Conservation (phyloP, 2,329 filamentous ascomycete species). For the Ilyonectria sp. region DNA sequence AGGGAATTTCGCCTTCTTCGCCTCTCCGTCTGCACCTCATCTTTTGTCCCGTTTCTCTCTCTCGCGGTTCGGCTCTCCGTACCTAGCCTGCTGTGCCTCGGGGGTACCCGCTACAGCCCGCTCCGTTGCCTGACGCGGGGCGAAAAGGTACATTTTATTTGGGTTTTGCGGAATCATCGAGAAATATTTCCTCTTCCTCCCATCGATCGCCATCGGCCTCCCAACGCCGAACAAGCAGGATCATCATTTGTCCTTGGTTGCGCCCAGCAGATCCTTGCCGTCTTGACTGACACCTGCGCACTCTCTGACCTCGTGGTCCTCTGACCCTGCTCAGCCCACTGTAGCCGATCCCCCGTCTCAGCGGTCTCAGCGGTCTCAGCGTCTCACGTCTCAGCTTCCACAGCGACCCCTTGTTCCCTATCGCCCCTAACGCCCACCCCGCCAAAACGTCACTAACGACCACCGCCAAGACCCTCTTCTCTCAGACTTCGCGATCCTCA, state of each 20-base stretch:
- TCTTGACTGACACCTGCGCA: neutral
- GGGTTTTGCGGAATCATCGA: constrained; percentile 3
- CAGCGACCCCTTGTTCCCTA: neutral
- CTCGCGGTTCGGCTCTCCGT: too few species aligned
- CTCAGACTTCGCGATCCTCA: constrained; percentile 45
- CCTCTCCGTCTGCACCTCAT: too few species aligned
- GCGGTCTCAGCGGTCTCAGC: constrained; percentile 4
- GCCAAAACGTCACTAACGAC: constrained; percentile 46
- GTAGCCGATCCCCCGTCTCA: neutral
- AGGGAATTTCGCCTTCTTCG: too few species aligned
- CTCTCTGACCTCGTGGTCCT: neutral
- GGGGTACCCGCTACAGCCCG: neutral
- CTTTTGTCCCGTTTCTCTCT: too few species aligned
- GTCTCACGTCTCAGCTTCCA: neutral
- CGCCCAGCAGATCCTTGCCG: constrained; percentile 20
- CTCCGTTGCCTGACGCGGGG: neutral
- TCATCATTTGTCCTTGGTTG: constrained; percentile 8
- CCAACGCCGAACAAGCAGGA: constrained; percentile 8
- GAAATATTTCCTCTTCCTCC: neutral
- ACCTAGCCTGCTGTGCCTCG: too few species aligned
- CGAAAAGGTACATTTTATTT: neutral
- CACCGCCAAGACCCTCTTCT: constrained; percentile 41
- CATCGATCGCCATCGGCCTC: constrained; percentile 12
- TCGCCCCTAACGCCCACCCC: constrained; percentile 29
- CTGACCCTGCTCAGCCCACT: constrained; percentile 17